Conservation (phyloP, 1,284 basidiomycete genomes). For the Austropuccinia psidii region DNA sequence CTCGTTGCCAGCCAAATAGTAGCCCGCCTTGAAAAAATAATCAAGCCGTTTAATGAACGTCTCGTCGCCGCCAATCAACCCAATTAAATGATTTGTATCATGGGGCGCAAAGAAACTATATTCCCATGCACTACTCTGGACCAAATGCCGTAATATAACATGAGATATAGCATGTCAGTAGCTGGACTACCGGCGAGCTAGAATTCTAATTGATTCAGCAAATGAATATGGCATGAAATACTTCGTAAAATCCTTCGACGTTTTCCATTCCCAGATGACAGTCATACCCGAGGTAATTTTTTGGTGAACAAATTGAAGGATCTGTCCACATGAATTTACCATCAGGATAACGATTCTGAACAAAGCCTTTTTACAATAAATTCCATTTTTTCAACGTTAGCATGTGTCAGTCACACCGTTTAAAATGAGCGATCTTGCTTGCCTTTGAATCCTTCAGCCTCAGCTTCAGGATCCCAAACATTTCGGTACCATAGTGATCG, state of each 20-base stretch:
- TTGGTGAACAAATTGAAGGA: neutral
- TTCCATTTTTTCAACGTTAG: neutral
- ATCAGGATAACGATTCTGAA: neutral
- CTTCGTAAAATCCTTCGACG: neutral
- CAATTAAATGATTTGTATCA: neutral
- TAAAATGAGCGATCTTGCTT: slow-evolving; percentile 40
- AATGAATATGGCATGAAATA: neutral
- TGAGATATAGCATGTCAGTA: no score
- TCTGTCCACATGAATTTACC: neutral
- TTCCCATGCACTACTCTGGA: neutral
- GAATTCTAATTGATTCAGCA: neutral
- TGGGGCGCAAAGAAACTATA: neutral
- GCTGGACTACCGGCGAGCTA: no score
- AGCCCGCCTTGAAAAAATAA: neutral
- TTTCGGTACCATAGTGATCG: slow-evolving; percentile 56
- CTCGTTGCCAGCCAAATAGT: neutral
- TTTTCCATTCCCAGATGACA: neutral
- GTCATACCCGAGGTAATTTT: neutral
- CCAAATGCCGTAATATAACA: no score
- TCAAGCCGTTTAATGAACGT: neutral
- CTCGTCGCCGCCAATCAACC: neutral
- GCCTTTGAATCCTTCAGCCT: slow-evolving; percentile 54
- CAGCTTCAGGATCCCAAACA: slow-evolving; percentile 56
- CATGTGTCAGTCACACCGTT: neutral
- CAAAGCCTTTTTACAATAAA: neutral